phyloP scores from a whole-genome alignment of 805 yeast genomes.

The Barnettozyma pratensis region DNA sequence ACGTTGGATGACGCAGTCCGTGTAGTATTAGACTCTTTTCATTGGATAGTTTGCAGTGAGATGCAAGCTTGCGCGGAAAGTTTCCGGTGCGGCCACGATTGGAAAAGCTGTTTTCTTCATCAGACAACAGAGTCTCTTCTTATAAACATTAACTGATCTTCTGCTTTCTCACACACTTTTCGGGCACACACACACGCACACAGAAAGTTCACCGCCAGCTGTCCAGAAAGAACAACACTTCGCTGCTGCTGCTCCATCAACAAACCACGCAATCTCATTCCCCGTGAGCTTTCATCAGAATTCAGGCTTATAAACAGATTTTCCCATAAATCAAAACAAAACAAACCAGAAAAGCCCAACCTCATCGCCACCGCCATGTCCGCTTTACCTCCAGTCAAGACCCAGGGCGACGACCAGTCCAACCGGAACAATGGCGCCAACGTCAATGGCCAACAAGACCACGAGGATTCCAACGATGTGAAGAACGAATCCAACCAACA shows the following conservation, averaged over 20 bases:
- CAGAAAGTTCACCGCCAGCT: no score
- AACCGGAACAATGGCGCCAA: neutral
- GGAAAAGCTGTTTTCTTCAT: neutral
- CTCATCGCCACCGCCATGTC: neutral
- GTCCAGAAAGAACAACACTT: no score
- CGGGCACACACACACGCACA: no score
- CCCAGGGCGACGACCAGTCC: neutral
- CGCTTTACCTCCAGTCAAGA: slow-evolving; percentile 1
- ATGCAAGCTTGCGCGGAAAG: neutral
- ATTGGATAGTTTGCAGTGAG: slow-evolving; percentile 1
- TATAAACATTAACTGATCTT: no score
- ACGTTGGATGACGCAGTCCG: no score
- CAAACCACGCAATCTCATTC: no score
- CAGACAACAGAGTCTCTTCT: neutral
- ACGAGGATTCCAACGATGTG: neutral
- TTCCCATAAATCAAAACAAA: neutral
- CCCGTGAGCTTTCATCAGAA: no score
- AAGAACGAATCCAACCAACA: slow-evolving; percentile 4
- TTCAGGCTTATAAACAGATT: neutral
- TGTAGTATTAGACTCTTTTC: neutral
- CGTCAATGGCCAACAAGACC: neutral
- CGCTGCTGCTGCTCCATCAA: no score
- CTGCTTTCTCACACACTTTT: no score
- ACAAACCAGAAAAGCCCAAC: neutral
- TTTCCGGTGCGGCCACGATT: neutral